Percentiles rank a stretch among this genome's conserved stretches.
Evolutionary conservation across 1,139 yeast species (phyloP).

Genomic region (Candida smagusa): DNA sequence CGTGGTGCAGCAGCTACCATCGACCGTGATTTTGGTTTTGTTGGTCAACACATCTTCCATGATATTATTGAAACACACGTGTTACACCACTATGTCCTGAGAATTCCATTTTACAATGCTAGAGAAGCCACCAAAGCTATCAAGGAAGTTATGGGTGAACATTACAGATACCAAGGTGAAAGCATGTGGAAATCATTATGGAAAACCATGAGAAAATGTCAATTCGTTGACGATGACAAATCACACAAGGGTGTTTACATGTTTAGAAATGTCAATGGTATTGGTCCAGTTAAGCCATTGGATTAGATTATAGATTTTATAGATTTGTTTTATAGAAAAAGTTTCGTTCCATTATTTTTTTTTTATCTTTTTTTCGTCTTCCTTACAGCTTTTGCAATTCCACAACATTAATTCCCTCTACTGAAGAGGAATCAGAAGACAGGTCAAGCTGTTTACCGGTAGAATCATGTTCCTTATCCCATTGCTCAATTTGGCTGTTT

Average conservation of each 20-base stretch:
- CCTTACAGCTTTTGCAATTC: too few relatives aligned
- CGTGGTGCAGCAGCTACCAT: conserved; percentile 68
- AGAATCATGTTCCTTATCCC: conserved; percentile 27
- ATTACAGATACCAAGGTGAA: conserved; percentile 51
- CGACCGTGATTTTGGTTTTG: conserved; percentile 59
- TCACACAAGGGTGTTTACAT: conserved; percentile 48
- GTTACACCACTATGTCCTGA: conserved; percentile 57
- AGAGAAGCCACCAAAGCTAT: conserved; percentile 59
- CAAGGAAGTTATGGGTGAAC: conserved; percentile 58
- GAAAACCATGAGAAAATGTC: conserved; percentile 55
- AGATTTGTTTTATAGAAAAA: neutral
- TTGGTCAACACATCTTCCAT: conserved; percentile 57
- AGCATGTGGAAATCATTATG: conserved; percentile 58
- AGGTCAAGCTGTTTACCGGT: conserved; percentile 10
- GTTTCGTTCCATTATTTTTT: too few relatives aligned
- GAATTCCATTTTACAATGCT: conserved; percentile 63
- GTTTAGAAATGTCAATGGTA: conserved; percentile 55
- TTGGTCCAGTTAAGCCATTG: conserved; percentile 30
- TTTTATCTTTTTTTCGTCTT: too few relatives aligned
- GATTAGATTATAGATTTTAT: conserved; percentile 7
- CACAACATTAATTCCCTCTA: conserved; percentile 1
- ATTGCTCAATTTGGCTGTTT: conserved; percentile 24
- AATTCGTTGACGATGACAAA: conserved; percentile 50
- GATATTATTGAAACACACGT: conserved; percentile 66
- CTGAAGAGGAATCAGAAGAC: conserved; percentile 6